Conservation (phyloP, 2,329 filamentous ascomycete genomes). For the Pleurostoma richardsiae region DNA sequence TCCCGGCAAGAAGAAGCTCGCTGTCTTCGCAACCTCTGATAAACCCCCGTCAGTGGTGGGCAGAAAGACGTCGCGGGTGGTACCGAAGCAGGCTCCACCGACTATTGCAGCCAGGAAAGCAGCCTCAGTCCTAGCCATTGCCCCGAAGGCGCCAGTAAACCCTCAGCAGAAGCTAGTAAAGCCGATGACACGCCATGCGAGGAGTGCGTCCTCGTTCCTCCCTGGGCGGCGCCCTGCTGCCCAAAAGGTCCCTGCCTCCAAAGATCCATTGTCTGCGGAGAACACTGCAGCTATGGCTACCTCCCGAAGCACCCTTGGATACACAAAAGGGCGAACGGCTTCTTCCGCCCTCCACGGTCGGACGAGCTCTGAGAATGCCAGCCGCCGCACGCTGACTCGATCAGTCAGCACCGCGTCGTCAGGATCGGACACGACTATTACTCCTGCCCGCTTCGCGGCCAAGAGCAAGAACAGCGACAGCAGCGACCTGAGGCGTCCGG, state of each 20-base stretch:
- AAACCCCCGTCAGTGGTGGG: slow-evolving; percentile 1
- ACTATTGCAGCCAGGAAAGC: slow-evolving; percentile 52
- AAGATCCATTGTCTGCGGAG: slow-evolving; percentile 46
- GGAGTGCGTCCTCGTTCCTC: slow-evolving; percentile 11
- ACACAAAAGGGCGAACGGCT: slow-evolving; percentile 67
- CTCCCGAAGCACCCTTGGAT: slow-evolving; percentile 80
- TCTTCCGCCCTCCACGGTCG: slow-evolving; percentile 36
- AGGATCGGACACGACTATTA: slow-evolving; percentile 38
- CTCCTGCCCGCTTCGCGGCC: slow-evolving; percentile 35
- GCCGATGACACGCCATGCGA: slow-evolving; percentile 13
- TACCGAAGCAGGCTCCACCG: slow-evolving; percentile 29
- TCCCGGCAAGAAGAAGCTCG: slow-evolving; percentile 24
- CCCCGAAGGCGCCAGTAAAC: slow-evolving; percentile 11
- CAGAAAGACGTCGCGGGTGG: slow-evolving; percentile 1
- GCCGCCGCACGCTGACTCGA: slow-evolving; percentile 16
- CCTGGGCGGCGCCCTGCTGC: slow-evolving; percentile 26
- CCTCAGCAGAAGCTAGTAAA: slow-evolving; percentile 10
- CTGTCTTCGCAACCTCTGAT: slow-evolving; percentile 10
- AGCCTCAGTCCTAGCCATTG: slow-evolving; percentile 45
- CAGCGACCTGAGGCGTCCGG: slow-evolving; percentile 32
- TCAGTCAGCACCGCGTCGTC: slow-evolving; percentile 31
- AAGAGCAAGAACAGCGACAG: slow-evolving; percentile 6
- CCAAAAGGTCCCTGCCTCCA: slow-evolving; percentile 26
- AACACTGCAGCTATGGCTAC: slow-evolving; percentile 58
- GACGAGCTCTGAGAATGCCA: slow-evolving; percentile 8